phyloP scores from a whole-genome alignment of 768 basidiomycete species.

The Phlebiopsis gigantea region DNA sequence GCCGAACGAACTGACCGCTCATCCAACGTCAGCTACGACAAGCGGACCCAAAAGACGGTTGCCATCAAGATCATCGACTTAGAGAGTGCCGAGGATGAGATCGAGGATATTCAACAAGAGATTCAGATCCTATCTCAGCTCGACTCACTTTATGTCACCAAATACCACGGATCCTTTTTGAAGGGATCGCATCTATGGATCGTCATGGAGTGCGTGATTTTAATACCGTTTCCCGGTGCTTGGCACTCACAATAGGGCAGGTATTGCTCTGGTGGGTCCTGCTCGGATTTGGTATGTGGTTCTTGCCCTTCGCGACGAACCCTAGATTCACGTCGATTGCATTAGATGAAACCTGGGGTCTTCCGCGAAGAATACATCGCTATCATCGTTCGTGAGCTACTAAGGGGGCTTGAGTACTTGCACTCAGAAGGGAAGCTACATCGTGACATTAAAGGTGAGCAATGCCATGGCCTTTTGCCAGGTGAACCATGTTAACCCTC shows the following conservation, averaged over 20 bases:
- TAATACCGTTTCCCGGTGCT: not conserved
- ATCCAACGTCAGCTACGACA: slow-evolving; percentile 69
- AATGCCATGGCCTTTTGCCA: not conserved
- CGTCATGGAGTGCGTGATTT: slow-evolving; percentile 79
- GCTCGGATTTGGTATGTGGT: slow-evolving; percentile 82
- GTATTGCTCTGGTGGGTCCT: slow-evolving; percentile 97
- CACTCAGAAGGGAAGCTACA: slow-evolving; percentile 96
- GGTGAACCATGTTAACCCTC: not conserved
- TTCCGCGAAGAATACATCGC: slow-evolving; percentile 99
- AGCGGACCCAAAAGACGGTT: slow-evolving; percentile 92
- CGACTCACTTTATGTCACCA: slow-evolving; percentile 94
- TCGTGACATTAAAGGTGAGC: slow-evolving; percentile 94
- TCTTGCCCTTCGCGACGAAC: slow-evolving; percentile 5
- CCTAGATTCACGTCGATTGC: not conserved
- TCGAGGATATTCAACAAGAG: slow-evolving; percentile 99
- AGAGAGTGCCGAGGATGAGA: slow-evolving; percentile 98
- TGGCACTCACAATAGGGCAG: slow-evolving; percentile 31
- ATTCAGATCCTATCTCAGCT: slow-evolving; percentile 96
- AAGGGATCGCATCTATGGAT: slow-evolving; percentile 98
- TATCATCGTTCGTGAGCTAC: slow-evolving; percentile 88
- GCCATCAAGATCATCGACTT: slow-evolving; percentile 99
- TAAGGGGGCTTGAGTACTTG: slow-evolving; percentile 91
- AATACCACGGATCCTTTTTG: slow-evolving; percentile 94
- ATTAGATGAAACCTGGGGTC: slow-evolving; percentile 95
- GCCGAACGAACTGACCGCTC: not conserved